Conservation (phyloP, 2,329 filamentous ascomycete species). For the Helicocarpus griseus region DNA sequence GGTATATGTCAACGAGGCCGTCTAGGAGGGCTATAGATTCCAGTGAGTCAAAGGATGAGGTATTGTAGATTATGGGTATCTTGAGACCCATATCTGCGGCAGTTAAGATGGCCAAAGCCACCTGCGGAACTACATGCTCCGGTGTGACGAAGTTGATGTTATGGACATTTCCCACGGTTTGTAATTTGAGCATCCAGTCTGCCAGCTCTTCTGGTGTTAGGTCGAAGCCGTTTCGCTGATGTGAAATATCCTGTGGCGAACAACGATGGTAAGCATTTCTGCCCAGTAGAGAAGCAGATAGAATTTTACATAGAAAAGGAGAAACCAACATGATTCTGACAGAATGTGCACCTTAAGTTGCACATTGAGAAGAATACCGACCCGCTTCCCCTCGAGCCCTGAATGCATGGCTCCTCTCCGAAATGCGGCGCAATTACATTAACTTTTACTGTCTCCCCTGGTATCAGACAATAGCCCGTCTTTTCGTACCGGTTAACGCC, state of each 20-base stretch:
- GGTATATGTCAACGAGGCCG: slow-evolving; percentile 72
- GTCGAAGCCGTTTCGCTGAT: slow-evolving; percentile 71
- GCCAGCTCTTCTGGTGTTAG: slow-evolving; percentile 68
- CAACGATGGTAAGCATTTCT: background rate
- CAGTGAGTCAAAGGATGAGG: slow-evolving; percentile 68
- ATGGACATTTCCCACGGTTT: slow-evolving; percentile 70
- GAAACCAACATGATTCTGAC: slow-evolving; percentile 56
- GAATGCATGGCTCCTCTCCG: slow-evolving; percentile 74
- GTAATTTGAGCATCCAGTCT: slow-evolving; percentile 75
- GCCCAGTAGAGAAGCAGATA: background rate
- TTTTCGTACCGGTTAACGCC: slow-evolving; percentile 72
- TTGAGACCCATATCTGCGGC: slow-evolving; percentile 60
- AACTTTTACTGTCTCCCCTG: slow-evolving; percentile 62
- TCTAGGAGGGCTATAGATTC: slow-evolving; percentile 64
- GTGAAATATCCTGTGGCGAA: slow-evolving; percentile 56
- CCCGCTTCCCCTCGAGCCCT: slow-evolving; percentile 71
- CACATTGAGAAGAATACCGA: slow-evolving; percentile 74
- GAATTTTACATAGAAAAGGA: background rate
- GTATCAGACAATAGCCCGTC: slow-evolving; percentile 69
- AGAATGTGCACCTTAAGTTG: slow-evolving; percentile 63
- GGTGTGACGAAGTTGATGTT: slow-evolving; percentile 85
- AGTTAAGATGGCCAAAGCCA: slow-evolving; percentile 64
- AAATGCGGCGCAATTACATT: slow-evolving; percentile 81
- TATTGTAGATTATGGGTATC: slow-evolving; percentile 76
- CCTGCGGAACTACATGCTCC: slow-evolving; percentile 78